These are phyloP conservation scores for Eimeria tenella DNA, from an alignment of 169 alveolate genomes.

Conservation along the genomic window DNA sequence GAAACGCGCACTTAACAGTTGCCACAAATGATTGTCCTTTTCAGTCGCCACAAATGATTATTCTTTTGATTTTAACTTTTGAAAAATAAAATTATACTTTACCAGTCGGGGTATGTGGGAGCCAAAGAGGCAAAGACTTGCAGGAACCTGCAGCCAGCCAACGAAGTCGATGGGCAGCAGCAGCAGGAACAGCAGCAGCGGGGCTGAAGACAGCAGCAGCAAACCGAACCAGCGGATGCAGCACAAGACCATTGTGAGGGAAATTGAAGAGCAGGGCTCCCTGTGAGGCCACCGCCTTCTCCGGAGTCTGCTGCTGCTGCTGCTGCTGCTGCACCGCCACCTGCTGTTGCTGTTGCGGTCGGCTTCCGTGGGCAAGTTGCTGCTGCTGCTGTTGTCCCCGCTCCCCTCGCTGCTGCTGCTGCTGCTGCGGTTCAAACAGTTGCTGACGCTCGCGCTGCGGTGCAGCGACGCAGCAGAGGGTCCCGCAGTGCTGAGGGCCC, in stretches of 20 bases:
- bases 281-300: not conserved
- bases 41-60: no score
- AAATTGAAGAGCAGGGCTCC: not conserved
- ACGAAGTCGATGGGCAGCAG: conserved; percentile 21
- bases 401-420: conserved; percentile 47
- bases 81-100: not conserved
- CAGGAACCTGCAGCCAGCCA: conserved; percentile 43
- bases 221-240: conserved; percentile 8
- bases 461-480: not conserved
- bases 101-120: conserved; percentile 35
- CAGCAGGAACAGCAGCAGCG: conserved; percentile 20
- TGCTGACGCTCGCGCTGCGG: conserved; percentile 11
- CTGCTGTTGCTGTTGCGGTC: conserved; percentile 30
- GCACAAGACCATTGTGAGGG: not conserved
- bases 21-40: no score
- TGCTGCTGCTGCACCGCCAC: not conserved
- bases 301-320: not conserved
- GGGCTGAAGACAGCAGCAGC: conserved; percentile 13
- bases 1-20: not conserved
- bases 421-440: not conserved
- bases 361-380: conserved; percentile 1
- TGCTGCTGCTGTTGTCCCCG: conserved; percentile 1
- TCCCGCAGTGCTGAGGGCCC: not conserved
- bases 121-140: conserved; percentile 5
- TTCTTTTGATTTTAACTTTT: no score